Base-by-base conservation (phyloP, 1,284 basidiomycete genomes). In the Cryptococcus amylolentus region DNA sequence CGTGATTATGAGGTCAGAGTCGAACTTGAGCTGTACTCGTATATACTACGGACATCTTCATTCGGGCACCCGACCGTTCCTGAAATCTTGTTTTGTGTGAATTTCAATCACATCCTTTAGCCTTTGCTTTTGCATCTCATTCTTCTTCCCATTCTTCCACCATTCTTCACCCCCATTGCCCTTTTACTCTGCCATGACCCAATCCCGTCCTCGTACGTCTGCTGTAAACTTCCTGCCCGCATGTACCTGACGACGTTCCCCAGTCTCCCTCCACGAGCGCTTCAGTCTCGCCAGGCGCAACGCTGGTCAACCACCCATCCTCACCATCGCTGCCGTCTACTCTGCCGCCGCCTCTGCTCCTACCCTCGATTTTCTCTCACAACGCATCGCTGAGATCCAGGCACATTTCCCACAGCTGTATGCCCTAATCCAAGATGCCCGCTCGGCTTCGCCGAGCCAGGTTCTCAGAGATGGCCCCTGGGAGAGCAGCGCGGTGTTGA, bases 251-350 rank as follows among this genome's bases (percentile, higher is more conserved):
- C 28, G 9, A 31, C n/a, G n/a, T 42, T 42, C 6, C 12, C 26
- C 40, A 68, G 65, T 67, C 27, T 62, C 66, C 14, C 52, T 60
- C 27, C 66, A 68, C 50, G 69, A 72, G 48, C 65, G 69, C n/a
- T 72, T 58, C 60, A 60, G 59, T 44, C 58, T 69, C 18, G 57
- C 62, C 20, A 64, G 70, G 16, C 63, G 66, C 14, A 66, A 66
- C 52, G 52, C 55, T 1, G 67, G 66, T 4, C 61, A 58, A 13
- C 63, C 65, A 9, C 60, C 61, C n/a, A 43, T 61, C 16, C 59
- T 70, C 39, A 49, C 61, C 14, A 50, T 62, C 23, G 48, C 68
- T 26, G 54, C 65, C 5, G 51, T 58, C 5, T 72, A 69, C 50
- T 62, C 64, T 2, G n/a, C 55, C 1, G 43, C 45, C 3, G 42